phyloP scores from a whole-genome alignment of 2,329 filamentous ascomycete species.

The Botrytis cinerea region DNA sequence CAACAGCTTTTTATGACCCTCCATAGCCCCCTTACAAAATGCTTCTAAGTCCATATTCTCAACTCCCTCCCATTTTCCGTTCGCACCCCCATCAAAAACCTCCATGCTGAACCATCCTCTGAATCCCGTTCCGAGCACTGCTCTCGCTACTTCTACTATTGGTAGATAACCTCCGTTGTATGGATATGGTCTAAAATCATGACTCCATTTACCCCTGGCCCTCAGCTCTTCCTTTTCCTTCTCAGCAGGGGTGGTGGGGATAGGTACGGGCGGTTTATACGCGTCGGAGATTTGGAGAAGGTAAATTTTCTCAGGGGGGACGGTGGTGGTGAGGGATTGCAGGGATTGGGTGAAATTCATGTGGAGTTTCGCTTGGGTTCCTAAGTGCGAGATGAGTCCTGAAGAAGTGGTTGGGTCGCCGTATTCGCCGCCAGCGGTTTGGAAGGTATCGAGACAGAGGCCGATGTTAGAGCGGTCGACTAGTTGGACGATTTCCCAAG shows the following conservation, averaged over 20 bases:
- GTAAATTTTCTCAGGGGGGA: slow-evolving; percentile 72
- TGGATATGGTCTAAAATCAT: slow-evolving; percentile 68
- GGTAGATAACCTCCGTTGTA: slow-evolving; percentile 72
- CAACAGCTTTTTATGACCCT: slow-evolving; percentile 41
- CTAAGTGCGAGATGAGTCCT: slow-evolving; percentile 55
- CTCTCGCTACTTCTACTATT: slow-evolving; percentile 60
- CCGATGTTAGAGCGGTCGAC: slow-evolving; percentile 68
- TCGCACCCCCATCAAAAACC: slow-evolving; percentile 63
- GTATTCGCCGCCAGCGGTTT: slow-evolving; percentile 72
- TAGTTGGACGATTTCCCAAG: slow-evolving; percentile 66
- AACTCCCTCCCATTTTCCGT: slow-evolving; percentile 51
- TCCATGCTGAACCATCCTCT: slow-evolving; percentile 66
- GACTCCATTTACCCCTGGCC: slow-evolving; percentile 69
- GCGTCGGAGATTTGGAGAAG: slow-evolving; percentile 75
- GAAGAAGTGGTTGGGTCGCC: slow-evolving; percentile 67
- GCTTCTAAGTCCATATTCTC: slow-evolving; percentile 45
- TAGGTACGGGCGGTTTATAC: slow-evolving; percentile 60
- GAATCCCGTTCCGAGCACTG: slow-evolving; percentile 68
- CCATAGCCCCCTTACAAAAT: slow-evolving; percentile 55
- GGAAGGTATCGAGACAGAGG: slow-evolving; percentile 77
- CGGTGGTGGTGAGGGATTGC: slow-evolving; percentile 53
- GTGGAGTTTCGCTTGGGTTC: slow-evolving; percentile 47
- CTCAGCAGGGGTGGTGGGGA: slow-evolving; percentile 45
- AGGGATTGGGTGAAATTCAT: slow-evolving; percentile 56
- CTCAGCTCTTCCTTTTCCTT: slow-evolving; percentile 51